Evolutionary conservation across 495 filamentous ascomycete species (phyloP), one percentile per base, ranked within the genome.

Genomic region (Apodospora peruviana): DNA sequence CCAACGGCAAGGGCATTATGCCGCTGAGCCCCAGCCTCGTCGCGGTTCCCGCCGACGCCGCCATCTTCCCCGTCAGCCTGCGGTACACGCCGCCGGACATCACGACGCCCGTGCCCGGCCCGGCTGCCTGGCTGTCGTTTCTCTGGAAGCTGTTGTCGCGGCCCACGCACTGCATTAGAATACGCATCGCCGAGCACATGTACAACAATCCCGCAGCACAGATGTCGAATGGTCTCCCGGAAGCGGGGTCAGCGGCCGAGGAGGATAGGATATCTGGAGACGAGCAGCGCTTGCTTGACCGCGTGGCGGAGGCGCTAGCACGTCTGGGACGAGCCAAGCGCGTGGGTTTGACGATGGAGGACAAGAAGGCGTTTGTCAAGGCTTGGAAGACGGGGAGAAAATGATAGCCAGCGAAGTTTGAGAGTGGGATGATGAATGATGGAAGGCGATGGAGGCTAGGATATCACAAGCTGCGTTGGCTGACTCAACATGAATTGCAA

Each of bases 1-100:
- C 91, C 24, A 98, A 98, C 61, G 89, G 90, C 44, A 81, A 85
- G 41, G 93, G 83, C n/a, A 91, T 97, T 56, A 69, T 99, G 4
- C 84, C 88, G 0, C 80, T 96, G 46, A 85, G 84, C 36, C 86
- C 82, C 0, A 81, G 81, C 35, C 75, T 99, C 1, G 68, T 90
- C 1, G 75, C 78, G 12, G 76, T 79, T 0, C 82, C 86, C 0
- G 53, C 77, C 17, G 66, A 77, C 25, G 79, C 78, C 3, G 83
- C 81, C 59, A 87, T 99, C 52, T 97, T 91, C 70, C 91, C 93
- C 8, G 75, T 96, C 41, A 93, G 82, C 61, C 68, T 99, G 48
- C 80, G 90, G 7, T 97, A 97, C 61, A 87, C 88, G 0, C 85
- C 89, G 0, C 75, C 83, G 5, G 94, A 99, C 59, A 80, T 97